A percentile compares a stretch with the other conserved stretches of the same genome.
phyloP scores from a whole-genome alignment of 352 stramenopile species.

The Globisporangium mamillatum region DNA sequence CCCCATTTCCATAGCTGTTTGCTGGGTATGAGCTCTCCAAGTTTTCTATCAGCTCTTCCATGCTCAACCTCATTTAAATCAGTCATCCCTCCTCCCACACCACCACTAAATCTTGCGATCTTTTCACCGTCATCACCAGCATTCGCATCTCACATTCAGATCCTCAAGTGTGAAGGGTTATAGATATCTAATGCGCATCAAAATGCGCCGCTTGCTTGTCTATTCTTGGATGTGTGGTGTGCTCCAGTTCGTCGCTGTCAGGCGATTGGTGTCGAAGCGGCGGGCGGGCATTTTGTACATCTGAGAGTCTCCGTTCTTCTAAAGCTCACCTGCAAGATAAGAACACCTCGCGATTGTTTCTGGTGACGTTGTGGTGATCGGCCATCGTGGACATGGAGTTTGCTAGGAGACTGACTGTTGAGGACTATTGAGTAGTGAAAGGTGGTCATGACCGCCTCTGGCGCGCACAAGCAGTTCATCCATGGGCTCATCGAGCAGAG shows the following conservation, averaged over 20 bases:
- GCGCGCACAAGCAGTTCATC: constrained; percentile 44
- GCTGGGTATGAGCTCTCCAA: neutral
- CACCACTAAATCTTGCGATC: too few relatives aligned
- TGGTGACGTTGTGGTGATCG: neutral
- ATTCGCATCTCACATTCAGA: neutral
- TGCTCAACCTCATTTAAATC: neutral
- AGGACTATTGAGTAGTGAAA: neutral
- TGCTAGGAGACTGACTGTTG: neutral
- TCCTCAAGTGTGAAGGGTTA: neutral
- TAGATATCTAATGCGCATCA: neutral
- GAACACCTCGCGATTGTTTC: neutral
- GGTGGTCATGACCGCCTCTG: neutral
- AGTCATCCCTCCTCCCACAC: too few relatives aligned
- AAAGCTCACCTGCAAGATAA: neutral
- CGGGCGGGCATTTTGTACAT: neutral
- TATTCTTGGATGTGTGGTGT: neutral
- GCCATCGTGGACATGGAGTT: neutral
- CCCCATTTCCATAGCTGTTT: neutral
- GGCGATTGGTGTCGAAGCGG: neutral
- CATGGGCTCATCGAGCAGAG: constrained; percentile 63
- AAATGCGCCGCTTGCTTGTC: neutral
- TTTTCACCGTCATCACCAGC: too few relatives aligned
- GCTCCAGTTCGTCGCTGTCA: too few relatives aligned
- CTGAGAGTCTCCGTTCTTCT: too few relatives aligned
- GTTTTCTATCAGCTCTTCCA: neutral